Evolutionary conservation across 2,329 filamentous ascomycete species (phyloP).

Genomic region (Talaromyces piceae): DNA sequence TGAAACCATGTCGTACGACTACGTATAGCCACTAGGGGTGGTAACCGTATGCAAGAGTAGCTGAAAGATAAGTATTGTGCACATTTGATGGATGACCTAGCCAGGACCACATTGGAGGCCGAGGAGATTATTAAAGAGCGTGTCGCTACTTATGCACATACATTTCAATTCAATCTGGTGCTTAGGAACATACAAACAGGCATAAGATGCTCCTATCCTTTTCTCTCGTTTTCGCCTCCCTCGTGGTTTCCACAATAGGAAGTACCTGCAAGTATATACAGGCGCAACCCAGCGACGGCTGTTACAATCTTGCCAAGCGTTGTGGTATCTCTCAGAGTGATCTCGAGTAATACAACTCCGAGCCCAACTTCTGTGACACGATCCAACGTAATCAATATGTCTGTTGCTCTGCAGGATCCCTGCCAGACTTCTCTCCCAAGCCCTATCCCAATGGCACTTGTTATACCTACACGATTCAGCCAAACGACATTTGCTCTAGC

Average conservation of each 20-base stretch:
- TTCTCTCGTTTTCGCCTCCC: neutral
- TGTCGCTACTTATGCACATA: neutral
- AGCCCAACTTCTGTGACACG: conserved; percentile 10
- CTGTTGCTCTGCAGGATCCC: conserved; percentile 13
- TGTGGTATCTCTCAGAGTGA: conserved; percentile 13
- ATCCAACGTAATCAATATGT: conserved; percentile 21
- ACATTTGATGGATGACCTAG: neutral
- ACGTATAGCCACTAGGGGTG: neutral
- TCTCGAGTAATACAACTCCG: conserved; percentile 11
- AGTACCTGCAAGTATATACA: neutral
- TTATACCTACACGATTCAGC: conserved; percentile 22
- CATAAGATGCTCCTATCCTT: neutral
- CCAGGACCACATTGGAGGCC: neutral
- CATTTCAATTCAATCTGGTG: neutral
- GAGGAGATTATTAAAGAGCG: neutral
- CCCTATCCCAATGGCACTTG: conserved; percentile 29
- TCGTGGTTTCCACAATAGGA: neutral
- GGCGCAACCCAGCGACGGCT: conserved; percentile 6
- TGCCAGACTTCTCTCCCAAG: conserved; percentile 22
- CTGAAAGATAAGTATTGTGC: neutral
- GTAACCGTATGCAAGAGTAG: neutral
- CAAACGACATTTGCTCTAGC: conserved; percentile 23
- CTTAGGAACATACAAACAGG: neutral
- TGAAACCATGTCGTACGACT: neutral
- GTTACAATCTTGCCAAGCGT: conserved; percentile 8